These are phyloP conservation scores for Niebla homalea DNA, from an alignment of 495 filamentous ascomycete genomes.

Conservation along the genomic window DNA sequence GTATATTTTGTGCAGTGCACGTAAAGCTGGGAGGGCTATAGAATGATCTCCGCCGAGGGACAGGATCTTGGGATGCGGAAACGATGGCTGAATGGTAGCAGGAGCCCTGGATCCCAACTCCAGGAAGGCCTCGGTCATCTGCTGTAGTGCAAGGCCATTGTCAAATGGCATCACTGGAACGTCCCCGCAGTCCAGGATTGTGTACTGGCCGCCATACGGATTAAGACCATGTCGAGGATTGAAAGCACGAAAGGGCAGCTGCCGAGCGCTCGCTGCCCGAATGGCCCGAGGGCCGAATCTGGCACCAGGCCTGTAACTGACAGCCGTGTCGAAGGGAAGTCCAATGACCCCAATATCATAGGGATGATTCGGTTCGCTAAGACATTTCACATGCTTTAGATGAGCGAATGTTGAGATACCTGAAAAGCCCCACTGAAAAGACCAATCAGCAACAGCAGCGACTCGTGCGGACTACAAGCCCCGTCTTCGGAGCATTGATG, in stretches of 20 bases:
- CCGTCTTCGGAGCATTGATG: not conserved
- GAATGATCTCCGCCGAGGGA: conserved; percentile 74
- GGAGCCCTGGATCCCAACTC: conserved; percentile 45
- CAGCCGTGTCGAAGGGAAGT: conserved; percentile 74
- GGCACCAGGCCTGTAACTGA: conserved; percentile 69
- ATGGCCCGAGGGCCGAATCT: conserved; percentile 76
- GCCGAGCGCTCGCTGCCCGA: conserved; percentile 59
- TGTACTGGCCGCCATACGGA: conserved; percentile 61
- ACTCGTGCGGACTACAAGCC: no score
- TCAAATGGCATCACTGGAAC: conserved; percentile 71
- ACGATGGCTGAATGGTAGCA: conserved; percentile 20
- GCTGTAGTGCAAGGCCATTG: conserved; percentile 57
- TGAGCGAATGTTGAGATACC: conserved; percentile 76
- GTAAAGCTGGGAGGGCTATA: conserved; percentile 60
- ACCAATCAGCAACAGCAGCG: not conserved
- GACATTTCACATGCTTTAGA: conserved; percentile 57
- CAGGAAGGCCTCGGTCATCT: conserved; percentile 66
- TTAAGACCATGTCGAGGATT: conserved; percentile 68
- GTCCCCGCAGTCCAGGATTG: conserved; percentile 66
- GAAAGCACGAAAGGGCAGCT: conserved; percentile 60
- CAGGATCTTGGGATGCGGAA: conserved; percentile 49
- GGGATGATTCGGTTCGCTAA: conserved; percentile 47
- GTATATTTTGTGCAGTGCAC: conserved; percentile 58
- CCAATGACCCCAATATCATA: conserved; percentile 77
- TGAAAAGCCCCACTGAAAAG: conserved; percentile 54